Base-by-base conservation (phyloP, 371 early-diverging fungal species). In the Apophysomyces elegans region DNA sequence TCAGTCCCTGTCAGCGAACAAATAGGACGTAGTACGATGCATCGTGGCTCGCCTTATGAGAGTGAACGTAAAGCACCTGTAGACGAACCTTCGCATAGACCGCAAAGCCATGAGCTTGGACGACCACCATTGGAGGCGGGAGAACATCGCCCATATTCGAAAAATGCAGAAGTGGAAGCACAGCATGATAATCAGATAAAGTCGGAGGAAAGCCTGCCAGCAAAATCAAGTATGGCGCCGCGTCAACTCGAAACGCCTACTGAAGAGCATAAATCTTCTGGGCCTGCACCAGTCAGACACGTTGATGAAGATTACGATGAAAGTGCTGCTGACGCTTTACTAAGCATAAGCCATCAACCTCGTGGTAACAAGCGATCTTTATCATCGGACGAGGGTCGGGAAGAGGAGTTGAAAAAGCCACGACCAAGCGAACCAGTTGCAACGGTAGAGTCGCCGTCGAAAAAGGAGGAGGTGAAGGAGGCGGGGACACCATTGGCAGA, bases 241-340 rank as follows among this genome's bases (percentile, higher is more conserved):
- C 54, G 54, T 21, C 54, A 50, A 9, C 18, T 26, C 2, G 54
- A 50, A 11, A 16, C 54, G 9, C 21, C 54, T 50, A 21, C 6
- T 26, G 59, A 59, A 44, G 59, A 59, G 37, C 59, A 59, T 38
- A 38, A 44, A 41, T n/a, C 59, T 38, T 59, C 59, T 7, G 59
- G 39, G n/a, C 59, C 59, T 13, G 39, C 38, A 59, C 44, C 54
- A 4, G 54, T 50, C 54, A 16, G 64, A 14, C 47, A 63, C 0
- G 46, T 60, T 18, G 71, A 71, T 38, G 71, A 66, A 37, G 71
- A 71, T 58, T 64, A 71, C 32, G 71, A 71, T 56, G 67, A 63
- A 37, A 66, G 61, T 41, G 71, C 71, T 37, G 71, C 71, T 12
- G 66, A 60, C 39, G 56, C 64, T n/a, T 39, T 71, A 37, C 61